Base-by-base conservation (phyloP, 768 basidiomycete species). In the Clavulina sp. region DNA sequence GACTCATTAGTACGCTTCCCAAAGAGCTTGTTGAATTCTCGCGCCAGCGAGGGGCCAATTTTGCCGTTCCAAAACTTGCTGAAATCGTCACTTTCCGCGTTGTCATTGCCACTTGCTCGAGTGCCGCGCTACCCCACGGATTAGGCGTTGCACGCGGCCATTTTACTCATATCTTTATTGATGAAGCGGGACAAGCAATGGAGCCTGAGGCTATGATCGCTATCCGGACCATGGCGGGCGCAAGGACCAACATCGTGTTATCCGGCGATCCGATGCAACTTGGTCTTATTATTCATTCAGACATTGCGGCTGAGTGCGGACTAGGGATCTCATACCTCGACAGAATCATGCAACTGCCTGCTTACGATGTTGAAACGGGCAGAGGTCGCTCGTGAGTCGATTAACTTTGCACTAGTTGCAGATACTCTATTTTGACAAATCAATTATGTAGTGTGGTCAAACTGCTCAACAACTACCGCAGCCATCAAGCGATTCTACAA, bases 261-360 rank as follows among this genome's bases (percentile, higher is more conserved):
- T 74, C 78, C 1, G 81, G 81, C 0, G 81, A 84, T 57, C 80
- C 75, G 0, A 79, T 77, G 62, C 81, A 83, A 57, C 68, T 83
- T 5, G 79, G 81, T 0, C 81, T 81, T 0, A 75, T 82, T 52
- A 73, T 83, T 48, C 69, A 74, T 1, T 81, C 80, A 0, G 55
- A 56, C 2, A 66, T 80, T 36, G 80, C 80, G 1, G 65, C 70
- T 18, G 66, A 68, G 31, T 65, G 83, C 3, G 78, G 77, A 0
- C 61, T 83, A 2, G 73, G 74, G 54, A 68, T 57, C 21, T 81
- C 79, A 54, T 82, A 74, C 53, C 60, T 83, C 26, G 78, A 81
- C 57, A 66, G 81, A 5, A 58, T 78, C 23, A 77, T 77, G 75
- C 59, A 66, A 4, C 65, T 67, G 69, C 67, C 60, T 59, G 58